phyloP scores from a whole-genome alignment of 805 yeast species.

The Saccharomycopsis oosterbeekiorum region DNA sequence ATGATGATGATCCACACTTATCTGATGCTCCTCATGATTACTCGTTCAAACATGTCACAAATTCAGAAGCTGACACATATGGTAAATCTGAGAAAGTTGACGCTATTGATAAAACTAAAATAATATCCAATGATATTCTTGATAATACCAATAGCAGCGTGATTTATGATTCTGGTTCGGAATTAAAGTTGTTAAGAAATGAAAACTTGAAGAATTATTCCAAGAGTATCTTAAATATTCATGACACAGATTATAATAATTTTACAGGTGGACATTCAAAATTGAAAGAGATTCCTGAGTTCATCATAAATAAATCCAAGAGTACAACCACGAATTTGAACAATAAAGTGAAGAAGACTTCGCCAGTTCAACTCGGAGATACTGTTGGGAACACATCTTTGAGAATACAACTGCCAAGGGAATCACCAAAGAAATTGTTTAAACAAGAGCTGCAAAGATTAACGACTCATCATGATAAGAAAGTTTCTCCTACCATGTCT shows the following conservation, averaged over 20 bases:
- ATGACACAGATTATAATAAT: constrained; percentile 16
- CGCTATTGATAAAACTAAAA: background rate
- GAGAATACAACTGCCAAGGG: background rate
- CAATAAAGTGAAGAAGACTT: background rate
- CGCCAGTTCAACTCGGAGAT: background rate
- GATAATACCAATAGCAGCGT: background rate
- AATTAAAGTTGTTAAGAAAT: constrained; percentile 3
- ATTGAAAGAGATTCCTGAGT: constrained; percentile 11
- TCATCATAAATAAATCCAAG: constrained; percentile 1
- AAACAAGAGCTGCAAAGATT: background rate
- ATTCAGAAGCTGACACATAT: background rate
- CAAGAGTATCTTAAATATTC: constrained; percentile 14
- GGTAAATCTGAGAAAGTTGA: too few species aligned
- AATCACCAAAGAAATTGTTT: background rate
- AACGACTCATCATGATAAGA: background rate
- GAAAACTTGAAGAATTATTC: constrained; percentile 14
- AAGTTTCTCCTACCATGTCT: background rate
- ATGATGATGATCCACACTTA: constrained; percentile 12
- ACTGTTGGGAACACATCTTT: background rate
- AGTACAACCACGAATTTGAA: background rate
- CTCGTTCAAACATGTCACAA: constrained; percentile 7
- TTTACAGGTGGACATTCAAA: constrained; percentile 16
- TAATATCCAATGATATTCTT: background rate
- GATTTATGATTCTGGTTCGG: background rate
- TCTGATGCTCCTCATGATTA: constrained; percentile 16